A percentile compares a stretch with the other conserved stretches of the same genome.
Evolutionary conservation across 208 protist genomes (phyloP).

Genomic region (Tetramitus jugosus): DNA sequence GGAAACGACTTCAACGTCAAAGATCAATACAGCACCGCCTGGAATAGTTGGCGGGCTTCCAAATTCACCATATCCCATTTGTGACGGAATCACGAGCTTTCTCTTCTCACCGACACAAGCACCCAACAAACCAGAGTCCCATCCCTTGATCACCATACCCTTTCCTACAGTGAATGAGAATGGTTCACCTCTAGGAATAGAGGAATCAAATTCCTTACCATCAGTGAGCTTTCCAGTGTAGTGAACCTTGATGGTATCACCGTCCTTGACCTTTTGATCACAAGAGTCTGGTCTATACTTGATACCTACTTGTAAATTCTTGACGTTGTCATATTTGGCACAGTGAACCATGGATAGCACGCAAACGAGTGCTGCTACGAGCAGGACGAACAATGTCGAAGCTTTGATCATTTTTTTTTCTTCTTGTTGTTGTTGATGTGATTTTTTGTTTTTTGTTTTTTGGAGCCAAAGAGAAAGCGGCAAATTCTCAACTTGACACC

Average conservation of each 20-base stretch:
- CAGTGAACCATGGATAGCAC: too few species aligned
- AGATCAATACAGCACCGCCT: constrained; percentile 40
- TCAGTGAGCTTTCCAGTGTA: constrained; percentile 33
- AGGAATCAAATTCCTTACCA: constrained; percentile 37
- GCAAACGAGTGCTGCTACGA: neutral
- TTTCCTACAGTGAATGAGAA: constrained; percentile 42
- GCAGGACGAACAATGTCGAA: neutral
- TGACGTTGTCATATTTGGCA: constrained; percentile 19
- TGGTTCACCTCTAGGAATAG: constrained; percentile 31
- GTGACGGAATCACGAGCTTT: constrained; percentile 33
- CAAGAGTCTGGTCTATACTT: constrained; percentile 4
- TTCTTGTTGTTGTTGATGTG: too few species aligned
- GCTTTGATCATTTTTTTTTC: too few species aligned
- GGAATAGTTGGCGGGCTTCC: constrained; percentile 35
- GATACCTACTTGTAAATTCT: neutral
- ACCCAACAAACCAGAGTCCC: constrained; percentile 43
- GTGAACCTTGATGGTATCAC: constrained; percentile 33
- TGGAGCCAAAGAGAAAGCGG: too few species aligned
- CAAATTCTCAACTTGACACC: too few species aligned
- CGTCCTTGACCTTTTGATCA: constrained; percentile 21
- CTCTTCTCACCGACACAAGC: constrained; percentile 45
- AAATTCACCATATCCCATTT: constrained; percentile 35
- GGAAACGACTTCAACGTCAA: constrained; percentile 41
- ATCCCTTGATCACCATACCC: constrained; percentile 32
- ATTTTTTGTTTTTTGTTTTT: too few species aligned